These are phyloP conservation scores for Eutreptiella sp. DNA, from an alignment of 208 protist genomes.

Conservation along the genomic window DNA sequence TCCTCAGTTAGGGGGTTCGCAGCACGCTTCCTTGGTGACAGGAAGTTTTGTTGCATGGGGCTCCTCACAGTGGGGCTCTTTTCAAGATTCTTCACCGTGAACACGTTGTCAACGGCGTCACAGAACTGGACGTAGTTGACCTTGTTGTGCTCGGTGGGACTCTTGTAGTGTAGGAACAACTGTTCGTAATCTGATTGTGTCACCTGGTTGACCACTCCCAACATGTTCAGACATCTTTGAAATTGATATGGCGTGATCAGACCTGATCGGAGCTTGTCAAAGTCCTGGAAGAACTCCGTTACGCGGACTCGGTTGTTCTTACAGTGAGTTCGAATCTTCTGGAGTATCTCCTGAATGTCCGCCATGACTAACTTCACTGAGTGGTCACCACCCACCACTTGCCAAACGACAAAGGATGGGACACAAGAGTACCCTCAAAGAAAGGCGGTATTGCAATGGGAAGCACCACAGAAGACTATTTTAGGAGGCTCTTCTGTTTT, in stretches of 20 bases:
- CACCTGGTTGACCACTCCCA: not conserved
- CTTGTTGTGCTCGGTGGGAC: not conserved
- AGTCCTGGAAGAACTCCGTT: constrained; percentile 63
- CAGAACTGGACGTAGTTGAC: not conserved
- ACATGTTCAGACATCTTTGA: constrained; percentile 19
- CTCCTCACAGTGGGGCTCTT: not conserved
- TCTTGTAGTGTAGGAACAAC: not conserved
- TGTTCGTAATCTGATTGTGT: constrained; percentile 5
- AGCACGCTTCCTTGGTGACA: not conserved
- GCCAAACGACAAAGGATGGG: too few relatives aligned
- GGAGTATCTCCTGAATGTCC: too few relatives aligned
- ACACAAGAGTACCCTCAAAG: too few relatives aligned
- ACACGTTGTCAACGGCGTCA: constrained; percentile 12
- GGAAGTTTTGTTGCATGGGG: not conserved
- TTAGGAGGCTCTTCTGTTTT: too few relatives aligned
- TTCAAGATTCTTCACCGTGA: constrained; percentile 20
- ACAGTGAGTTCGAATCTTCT: too few relatives aligned
- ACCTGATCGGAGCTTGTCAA: constrained; percentile 64
- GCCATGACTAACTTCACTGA: too few relatives aligned
- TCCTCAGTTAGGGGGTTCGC: not conserved
- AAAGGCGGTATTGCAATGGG: too few relatives aligned
- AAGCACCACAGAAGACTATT: too few relatives aligned
- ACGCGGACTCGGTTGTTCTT: too few relatives aligned
- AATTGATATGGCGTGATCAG: constrained; percentile 50
- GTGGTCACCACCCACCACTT: too few relatives aligned